These are phyloP conservation scores for Magnolia sinica DNA, from an alignment of 164 flowering plant genomes.

Conservation along the genomic window DNA sequence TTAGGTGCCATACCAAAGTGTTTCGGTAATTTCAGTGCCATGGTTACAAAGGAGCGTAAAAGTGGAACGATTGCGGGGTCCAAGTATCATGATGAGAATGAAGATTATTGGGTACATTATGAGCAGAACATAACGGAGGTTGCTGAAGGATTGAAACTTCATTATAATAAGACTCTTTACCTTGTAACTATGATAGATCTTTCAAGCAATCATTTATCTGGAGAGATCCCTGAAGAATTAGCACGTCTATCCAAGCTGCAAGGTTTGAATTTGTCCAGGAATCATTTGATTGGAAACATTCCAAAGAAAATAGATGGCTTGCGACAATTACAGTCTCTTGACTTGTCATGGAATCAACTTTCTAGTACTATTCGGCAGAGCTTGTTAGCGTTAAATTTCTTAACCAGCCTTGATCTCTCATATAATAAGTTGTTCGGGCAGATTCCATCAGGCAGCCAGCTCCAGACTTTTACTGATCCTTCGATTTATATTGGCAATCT, in stretches of 20 bases:
- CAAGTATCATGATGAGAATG: not conserved
- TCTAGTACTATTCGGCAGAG: conserved; percentile 14
- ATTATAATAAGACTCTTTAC: conserved; percentile 1
- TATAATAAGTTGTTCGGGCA: conserved; percentile 17
- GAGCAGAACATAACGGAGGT: not conserved
- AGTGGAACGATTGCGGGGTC: no score
- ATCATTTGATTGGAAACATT: conserved; percentile 9
- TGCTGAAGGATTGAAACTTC: conserved; percentile 7
- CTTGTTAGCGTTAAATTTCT: conserved; percentile 2
- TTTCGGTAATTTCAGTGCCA: conserved; percentile 16
- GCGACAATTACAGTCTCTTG: conserved; percentile 14
- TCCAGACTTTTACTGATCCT: conserved; percentile 8
- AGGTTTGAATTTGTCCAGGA: conserved; percentile 8
- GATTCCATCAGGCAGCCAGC: conserved; percentile 21
- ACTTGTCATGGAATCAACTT: conserved; percentile 19
- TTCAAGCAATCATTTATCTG: conserved; percentile 14
- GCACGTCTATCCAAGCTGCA: conserved; percentile 5
- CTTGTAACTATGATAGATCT: conserved; percentile 12
- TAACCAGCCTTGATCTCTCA: conserved; percentile 22
- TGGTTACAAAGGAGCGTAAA: not conserved
- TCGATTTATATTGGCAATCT: conserved; percentile 13
- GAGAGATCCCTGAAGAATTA: conserved; percentile 11
- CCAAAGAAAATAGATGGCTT: conserved; percentile 12
- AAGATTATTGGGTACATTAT: not conserved
- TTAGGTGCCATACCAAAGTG: conserved; percentile 13